Base-by-base conservation (phyloP, 2,329 filamentous ascomycete genomes). In the Domatiomyces catenatus region DNA sequence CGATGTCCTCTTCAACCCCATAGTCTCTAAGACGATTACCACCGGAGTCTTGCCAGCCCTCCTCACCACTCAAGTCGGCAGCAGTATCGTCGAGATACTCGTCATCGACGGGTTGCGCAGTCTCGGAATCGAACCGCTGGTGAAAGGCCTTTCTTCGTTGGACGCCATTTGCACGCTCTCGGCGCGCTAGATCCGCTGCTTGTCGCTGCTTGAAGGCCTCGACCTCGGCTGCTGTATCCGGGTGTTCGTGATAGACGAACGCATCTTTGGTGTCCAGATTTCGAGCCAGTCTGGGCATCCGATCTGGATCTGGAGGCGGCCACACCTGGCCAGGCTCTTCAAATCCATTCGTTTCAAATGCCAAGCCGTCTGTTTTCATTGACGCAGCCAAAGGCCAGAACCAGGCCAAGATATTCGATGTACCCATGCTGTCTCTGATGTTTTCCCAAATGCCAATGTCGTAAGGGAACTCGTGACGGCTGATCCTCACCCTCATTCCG, bases 361-460 rank as follows among this genome's bases (percentile, higher is more conserved):
- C 60, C 46, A 71, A 56, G 1, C 76, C 77, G 28, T 66, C 70
- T 2, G 63, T 60, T 1, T 70, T 60, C 1, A 75, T 74, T 20
- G 74, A 76, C 3, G 64, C 57, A 1, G 76, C 68, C 50, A 83
- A 69, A 1, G 79, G 79, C 71, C 76, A 81, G 47, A 81, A 69
- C 79, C 79, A 82, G 18, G 67, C 64, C 0, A 82, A 52, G 1
- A 76, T 28, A 44, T 60, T 60, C 39, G 46, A 48, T 5, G 52
- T 52, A 15, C 56, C 76, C 78, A 83, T 81, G 17, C 74, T 75
- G 52, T 76, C 74, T 47, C 67, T 72, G 20, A 81, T 67, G 54
- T 83, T 83, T 2, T 66, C 59, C 68, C 71, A 79, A 48, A 83
- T 75, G 5, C 79, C 79, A 48, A 83, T 74, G 54, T 83, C 79